A percentile compares a stretch with the other conserved stretches of the same genome.
Conservation (phyloP, 495 filamentous ascomycete species). For the Baudoinia panamericana region DNA sequence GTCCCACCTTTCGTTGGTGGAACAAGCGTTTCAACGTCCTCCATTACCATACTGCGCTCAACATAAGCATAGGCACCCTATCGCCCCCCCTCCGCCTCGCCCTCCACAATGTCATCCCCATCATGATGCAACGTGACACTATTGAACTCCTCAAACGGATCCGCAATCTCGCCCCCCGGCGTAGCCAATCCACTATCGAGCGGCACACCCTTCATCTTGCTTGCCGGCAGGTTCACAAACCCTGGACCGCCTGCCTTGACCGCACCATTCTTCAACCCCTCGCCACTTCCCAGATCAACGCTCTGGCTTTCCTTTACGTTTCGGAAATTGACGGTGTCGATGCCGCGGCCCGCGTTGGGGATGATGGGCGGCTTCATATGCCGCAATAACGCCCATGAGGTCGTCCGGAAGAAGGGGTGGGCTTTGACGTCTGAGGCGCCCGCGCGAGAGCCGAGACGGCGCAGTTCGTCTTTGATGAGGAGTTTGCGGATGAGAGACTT, state of each 20-base stretch:
- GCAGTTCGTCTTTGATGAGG: conserved; percentile 93
- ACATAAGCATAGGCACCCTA: conserved; percentile 8
- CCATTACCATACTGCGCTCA: too few species aligned
- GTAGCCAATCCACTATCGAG: conserved; percentile 75
- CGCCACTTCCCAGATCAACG: conserved; percentile 36
- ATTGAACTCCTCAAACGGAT: conserved; percentile 98
- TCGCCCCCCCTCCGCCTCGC: conserved; percentile 2
- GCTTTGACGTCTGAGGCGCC: conserved; percentile 94
- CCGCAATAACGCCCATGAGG: conserved; percentile 91
- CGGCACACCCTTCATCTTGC: conserved; percentile 55
- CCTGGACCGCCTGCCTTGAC: neutral
- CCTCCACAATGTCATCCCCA: conserved; percentile 46
- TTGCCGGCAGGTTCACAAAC: conserved; percentile 2
- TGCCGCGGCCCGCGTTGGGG: conserved; percentile 77
- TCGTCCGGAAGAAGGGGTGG: conserved; percentile 90
- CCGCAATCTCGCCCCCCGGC: conserved; percentile 68
- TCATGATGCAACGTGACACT: conserved; percentile 96
- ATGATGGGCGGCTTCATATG: conserved; percentile 99
- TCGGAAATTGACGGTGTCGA: conserved; percentile 91
- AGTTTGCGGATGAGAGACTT: conserved; percentile 95
- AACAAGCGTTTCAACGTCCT: too few species aligned
- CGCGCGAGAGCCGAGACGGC: conserved; percentile 83
- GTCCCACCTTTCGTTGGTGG: too few species aligned
- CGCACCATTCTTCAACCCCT: neutral
- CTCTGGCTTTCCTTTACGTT: conserved; percentile 95